Percentiles rank a stretch among this genome's conserved stretches.
These are phyloP conservation scores for Zalerion maritima DNA, from an alignment of 495 filamentous ascomycete species.

Conservation along the genomic window DNA sequence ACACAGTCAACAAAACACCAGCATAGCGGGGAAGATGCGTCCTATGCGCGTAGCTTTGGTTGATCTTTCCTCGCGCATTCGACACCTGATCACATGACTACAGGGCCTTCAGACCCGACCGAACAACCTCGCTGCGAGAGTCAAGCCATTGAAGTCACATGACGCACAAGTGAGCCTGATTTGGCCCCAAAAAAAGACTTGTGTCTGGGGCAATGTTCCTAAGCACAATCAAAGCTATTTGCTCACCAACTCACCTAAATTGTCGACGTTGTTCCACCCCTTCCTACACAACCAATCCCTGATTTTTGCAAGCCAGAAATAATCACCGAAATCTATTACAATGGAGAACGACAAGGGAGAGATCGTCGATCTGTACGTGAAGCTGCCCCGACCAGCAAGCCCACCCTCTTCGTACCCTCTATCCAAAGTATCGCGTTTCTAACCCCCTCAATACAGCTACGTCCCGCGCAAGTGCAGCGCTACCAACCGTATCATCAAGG, in stretches of 20 bases:
- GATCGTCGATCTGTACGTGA: slow-evolving; percentile 89
- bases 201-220: slow-evolving; percentile 2
- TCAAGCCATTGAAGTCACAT: too few species aligned
- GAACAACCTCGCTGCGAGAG: too few species aligned
- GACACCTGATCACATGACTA: too few species aligned
- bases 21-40: too few species aligned
- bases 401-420: neutral
- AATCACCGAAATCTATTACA: slow-evolving; percentile 14
- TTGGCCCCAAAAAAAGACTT: too few species aligned
- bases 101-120: too few species aligned
- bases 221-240: slow-evolving; percentile 2
- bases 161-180: too few species aligned
- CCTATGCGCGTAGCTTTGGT: too few species aligned
- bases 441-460: slow-evolving; percentile 45
- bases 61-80: too few species aligned
- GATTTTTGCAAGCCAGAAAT: neutral
- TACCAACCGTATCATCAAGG: slow-evolving; percentile 97
- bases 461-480: slow-evolving; percentile 97
- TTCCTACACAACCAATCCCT: slow-evolving; percentile 3
- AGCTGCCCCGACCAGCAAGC: slow-evolving; percentile 6
- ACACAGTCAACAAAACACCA: too few species aligned
- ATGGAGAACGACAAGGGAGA: slow-evolving; percentile 46
- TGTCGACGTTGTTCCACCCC: neutral
- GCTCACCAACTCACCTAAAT: slow-evolving; percentile 5
- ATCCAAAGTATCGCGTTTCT: neutral